Conservation (phyloP, 1,139 yeast genomes). For the Pichia sp. region DNA sequence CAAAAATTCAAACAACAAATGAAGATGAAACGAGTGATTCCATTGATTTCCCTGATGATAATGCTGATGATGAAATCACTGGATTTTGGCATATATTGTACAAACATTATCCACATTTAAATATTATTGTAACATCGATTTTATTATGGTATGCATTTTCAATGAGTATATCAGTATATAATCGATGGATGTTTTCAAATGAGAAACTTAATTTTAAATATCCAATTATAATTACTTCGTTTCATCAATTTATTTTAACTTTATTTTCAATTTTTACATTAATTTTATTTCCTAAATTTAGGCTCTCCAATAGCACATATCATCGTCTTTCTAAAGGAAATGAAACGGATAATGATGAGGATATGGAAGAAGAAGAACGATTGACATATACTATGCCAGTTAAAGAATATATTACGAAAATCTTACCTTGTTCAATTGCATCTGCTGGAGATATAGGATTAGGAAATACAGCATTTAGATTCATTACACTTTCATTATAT, state of each 20-base stretch:
- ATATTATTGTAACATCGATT: slow-evolving; percentile 30
- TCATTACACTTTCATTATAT: slow-evolving; percentile 75
- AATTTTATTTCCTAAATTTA: slow-evolving; percentile 40
- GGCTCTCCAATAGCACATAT: slow-evolving; percentile 33
- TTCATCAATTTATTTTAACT: slow-evolving; percentile 75
- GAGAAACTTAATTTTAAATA: slow-evolving; percentile 70
- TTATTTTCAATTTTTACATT: slow-evolving; percentile 41
- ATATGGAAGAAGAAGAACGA: neutral
- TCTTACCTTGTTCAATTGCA: slow-evolving; percentile 81
- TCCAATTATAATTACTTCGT: slow-evolving; percentile 77
- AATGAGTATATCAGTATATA: slow-evolving; percentile 75
- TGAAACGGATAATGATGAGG: neutral
- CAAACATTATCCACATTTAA: slow-evolving; percentile 23
- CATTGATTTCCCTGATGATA: too few species aligned
- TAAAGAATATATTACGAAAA: slow-evolving; percentile 42
- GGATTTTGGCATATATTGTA: slow-evolving; percentile 5
- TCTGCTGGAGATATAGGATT: slow-evolving; percentile 92
- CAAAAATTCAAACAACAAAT: neutral
- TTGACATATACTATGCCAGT: slow-evolving; percentile 18
- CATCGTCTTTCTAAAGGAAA: slow-evolving; percentile 5
- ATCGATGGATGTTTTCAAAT: slow-evolving; percentile 94
- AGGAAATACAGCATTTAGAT: slow-evolving; percentile 76
- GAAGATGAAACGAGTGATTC: too few species aligned
- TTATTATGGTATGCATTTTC: slow-evolving; percentile 51
- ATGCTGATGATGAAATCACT: neutral